Evolutionary conservation across 2,329 filamentous ascomycete species (phyloP).

Genomic region (Bipolaris victoriae): DNA sequence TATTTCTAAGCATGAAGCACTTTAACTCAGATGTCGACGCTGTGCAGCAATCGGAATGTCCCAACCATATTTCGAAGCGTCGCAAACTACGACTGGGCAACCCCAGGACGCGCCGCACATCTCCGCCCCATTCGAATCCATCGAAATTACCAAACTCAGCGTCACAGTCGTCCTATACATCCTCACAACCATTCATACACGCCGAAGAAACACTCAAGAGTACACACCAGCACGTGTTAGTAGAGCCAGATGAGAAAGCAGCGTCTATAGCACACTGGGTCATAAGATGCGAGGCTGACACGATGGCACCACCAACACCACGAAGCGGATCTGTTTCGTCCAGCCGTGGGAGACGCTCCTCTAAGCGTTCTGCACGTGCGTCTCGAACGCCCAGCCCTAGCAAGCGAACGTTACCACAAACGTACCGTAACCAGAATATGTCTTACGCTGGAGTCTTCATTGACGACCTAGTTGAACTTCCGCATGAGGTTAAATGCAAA

Average conservation of each 20-base stretch:
- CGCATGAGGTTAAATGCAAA: slow-evolving; percentile 12
- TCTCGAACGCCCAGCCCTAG: slow-evolving; percentile 27
- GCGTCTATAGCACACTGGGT: slow-evolving; percentile 4
- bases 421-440: slow-evolving; percentile 29
- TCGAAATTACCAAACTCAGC: slow-evolving; percentile 2
- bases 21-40: neutral
- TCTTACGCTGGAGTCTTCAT: slow-evolving; percentile 19
- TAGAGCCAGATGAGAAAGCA: neutral
- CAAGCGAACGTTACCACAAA: slow-evolving; percentile 26
- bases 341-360: slow-evolving; percentile 3
- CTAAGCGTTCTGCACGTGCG: slow-evolving; percentile 6
- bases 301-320: slow-evolving; percentile 23
- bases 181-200: slow-evolving; percentile 1
- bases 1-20: neutral
- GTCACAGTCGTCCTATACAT: slow-evolving; percentile 1
- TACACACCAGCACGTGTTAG: slow-evolving; percentile 3
- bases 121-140: slow-evolving; percentile 1
- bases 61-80: slow-evolving; percentile 2
- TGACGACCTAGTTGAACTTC: slow-evolving; percentile 10
- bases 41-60: neutral
- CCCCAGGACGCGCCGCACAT: slow-evolving; percentile 1
- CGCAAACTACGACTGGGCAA: neutral
- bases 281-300: slow-evolving; percentile 9
- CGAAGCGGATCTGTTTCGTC: slow-evolving; percentile 13
- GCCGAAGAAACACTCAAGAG: neutral